Evolutionary conservation across 192 early-diverging fungal genomes (phyloP).

Genomic region (Globomyces pollinis-pini): DNA sequence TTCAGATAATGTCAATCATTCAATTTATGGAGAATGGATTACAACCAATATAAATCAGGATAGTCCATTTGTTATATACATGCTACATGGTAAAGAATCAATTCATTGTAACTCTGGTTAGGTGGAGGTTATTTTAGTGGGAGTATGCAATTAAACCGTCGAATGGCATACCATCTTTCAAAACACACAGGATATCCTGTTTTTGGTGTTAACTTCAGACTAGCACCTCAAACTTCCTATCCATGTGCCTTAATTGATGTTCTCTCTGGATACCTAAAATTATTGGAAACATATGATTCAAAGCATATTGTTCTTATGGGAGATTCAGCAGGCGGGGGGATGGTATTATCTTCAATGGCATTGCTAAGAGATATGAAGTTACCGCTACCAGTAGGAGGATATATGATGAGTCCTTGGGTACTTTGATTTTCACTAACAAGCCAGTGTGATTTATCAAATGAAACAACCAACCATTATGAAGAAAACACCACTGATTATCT

Average conservation of each 20-base stretch:
- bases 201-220: conserved; percentile 5
- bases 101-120: conserved; percentile 11
- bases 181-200: neutral
- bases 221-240: conserved; percentile 9
- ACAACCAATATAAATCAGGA: too few relatives aligned
- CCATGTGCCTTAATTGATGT: conserved; percentile 11
- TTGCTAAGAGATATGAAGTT: conserved; percentile 38
- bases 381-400: neutral
- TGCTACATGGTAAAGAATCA: conserved; percentile 38
- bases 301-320: conserved; percentile 3
- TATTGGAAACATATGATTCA: conserved; percentile 4
- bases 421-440: neutral
- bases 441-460: neutral
- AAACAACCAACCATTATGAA: neutral
- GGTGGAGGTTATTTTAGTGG: conserved; percentile 5
- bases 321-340: conserved; percentile 11
- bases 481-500: conserved; percentile 1
- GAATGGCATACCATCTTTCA: neutral
- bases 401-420: conserved; percentile 6
- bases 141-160: neutral
- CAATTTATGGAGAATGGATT: conserved; percentile 10
- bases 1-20: neutral
- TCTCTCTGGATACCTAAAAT: conserved; percentile 9
- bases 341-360: conserved; percentile 21
- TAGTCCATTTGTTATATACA: too few relatives aligned